Percentiles rank a stretch among this genome's conserved stretches.
Conservation (phyloP, 768 basidiomycete species). For the Podaxis rugospora region DNA sequence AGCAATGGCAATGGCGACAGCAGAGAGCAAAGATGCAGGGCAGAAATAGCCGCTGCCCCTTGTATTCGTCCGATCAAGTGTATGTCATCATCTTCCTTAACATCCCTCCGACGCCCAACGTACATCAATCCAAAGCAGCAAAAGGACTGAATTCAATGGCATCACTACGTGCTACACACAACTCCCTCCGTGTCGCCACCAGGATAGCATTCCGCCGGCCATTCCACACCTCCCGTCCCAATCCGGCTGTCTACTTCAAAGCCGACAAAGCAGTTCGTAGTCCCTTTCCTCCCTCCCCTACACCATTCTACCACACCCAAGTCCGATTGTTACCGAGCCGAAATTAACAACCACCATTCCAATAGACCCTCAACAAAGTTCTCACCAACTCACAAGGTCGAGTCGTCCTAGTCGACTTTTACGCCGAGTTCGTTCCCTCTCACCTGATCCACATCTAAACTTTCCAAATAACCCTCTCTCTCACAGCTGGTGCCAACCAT, state of each 20-base stretch:
- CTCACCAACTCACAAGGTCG: slow-evolving; percentile 36
- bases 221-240: slow-evolving; percentile 40
- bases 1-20: not conserved
- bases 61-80: not conserved
- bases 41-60: not conserved
- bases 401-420: slow-evolving; percentile 72
- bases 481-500: slow-evolving; percentile 75
- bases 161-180: not conserved
- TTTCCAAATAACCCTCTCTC: not conserved
- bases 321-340: not conserved
- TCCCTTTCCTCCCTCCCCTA: not conserved
- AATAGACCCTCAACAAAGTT: slow-evolving; percentile 35
- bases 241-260: slow-evolving; percentile 38
- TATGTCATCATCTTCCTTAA: not conserved
- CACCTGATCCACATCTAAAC: not conserved
- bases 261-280: slow-evolving; percentile 41
- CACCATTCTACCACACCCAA: too few relatives aligned
- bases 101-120: not conserved
- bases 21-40: not conserved
- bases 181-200: not conserved
- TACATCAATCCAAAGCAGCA: not conserved
- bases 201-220: slow-evolving; percentile 10
- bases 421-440: slow-evolving; percentile 57
- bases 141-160: not conserved
- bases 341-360: not conserved